phyloP scores from a whole-genome alignment of 352 stramenopile species.

The Globisporangium parvum region DNA sequence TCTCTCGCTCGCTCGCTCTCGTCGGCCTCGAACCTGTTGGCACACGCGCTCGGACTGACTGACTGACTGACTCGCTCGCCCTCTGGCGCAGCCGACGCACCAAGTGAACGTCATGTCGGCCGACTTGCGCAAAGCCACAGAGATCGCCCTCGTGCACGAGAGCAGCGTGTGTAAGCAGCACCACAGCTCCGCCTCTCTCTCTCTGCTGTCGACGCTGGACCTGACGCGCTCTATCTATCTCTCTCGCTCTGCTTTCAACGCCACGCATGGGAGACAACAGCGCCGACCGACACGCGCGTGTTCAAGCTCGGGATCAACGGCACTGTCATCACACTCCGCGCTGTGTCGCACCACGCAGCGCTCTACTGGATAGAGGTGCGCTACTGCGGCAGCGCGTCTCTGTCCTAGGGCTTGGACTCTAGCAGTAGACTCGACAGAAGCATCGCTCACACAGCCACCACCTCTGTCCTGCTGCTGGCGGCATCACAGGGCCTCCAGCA shows the following conservation, averaged over 20 bases:
- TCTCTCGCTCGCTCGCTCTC: too few relatives aligned
- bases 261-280: conserved; percentile 1
- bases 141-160: conserved; percentile 35
- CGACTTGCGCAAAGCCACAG: conserved; percentile 50
- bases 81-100: conserved; percentile 37
- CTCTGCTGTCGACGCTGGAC: background rate
- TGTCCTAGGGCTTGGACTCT: too few relatives aligned
- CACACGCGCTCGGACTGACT: background rate
- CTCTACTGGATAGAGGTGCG: conserved; percentile 66
- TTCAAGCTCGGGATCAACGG: conserved; percentile 60
- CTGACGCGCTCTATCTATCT: too few relatives aligned
- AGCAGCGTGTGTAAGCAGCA: conserved; percentile 1
- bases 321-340: conserved; percentile 58
- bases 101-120: conserved; percentile 71
- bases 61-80: too few relatives aligned
- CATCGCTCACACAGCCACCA: background rate
- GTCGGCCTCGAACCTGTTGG: background rate
- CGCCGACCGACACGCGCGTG: conserved; percentile 29
- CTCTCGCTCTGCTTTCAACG: background rate
- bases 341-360: conserved; percentile 57
- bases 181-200: background rate
- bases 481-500: conserved; percentile 33
- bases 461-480: background rate
- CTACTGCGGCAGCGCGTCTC: background rate
- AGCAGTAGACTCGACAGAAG: too few relatives aligned